phyloP scores from a whole-genome alignment of 495 filamentous ascomycete genomes.

The Cercophora newfieldiana region DNA sequence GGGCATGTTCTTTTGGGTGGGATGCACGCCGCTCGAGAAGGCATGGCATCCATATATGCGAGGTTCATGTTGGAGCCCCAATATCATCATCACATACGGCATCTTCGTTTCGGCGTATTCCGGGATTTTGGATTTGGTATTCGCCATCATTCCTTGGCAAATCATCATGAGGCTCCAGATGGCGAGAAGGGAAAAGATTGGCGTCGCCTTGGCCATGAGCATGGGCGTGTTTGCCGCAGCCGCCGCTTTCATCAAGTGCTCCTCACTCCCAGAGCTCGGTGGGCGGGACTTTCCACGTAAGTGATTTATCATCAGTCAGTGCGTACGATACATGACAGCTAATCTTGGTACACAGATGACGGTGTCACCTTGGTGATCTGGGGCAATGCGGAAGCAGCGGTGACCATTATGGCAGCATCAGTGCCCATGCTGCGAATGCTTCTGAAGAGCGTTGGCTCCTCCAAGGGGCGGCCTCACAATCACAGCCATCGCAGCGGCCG shows the following conservation, averaged over 20 bases:
- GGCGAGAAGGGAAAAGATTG: conserved; percentile 37
- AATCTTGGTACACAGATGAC: conserved; percentile 17
- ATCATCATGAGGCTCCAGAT: conserved; percentile 36
- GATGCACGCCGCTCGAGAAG: conserved; percentile 40
- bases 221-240: conserved; percentile 34
- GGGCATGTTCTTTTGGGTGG: conserved; percentile 42
- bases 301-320: background rate
- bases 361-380: conserved; percentile 30
- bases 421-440: conserved; percentile 37
- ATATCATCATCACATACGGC: conserved; percentile 24
- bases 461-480: background rate
- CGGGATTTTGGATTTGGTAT: conserved; percentile 28
- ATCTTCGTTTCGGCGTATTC: conserved; percentile 37
- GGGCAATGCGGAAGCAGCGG: conserved; percentile 34
- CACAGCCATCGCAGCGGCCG: conserved; percentile 8
- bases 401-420: conserved; percentile 38
- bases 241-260: conserved; percentile 34
- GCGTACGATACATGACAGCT: background rate
- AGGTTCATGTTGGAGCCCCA: conserved; percentile 38
- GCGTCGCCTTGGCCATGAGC: conserved; percentile 42
- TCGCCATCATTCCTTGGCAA: conserved; percentile 34
- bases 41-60: conserved; percentile 32
- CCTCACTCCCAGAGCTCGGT: conserved; percentile 29
- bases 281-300: conserved; percentile 29
- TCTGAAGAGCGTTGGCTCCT: conserved; percentile 20